phyloP scores from a whole-genome alignment of 139 green algal genomes.

The Tetradesmus lagerheimii region DNA sequence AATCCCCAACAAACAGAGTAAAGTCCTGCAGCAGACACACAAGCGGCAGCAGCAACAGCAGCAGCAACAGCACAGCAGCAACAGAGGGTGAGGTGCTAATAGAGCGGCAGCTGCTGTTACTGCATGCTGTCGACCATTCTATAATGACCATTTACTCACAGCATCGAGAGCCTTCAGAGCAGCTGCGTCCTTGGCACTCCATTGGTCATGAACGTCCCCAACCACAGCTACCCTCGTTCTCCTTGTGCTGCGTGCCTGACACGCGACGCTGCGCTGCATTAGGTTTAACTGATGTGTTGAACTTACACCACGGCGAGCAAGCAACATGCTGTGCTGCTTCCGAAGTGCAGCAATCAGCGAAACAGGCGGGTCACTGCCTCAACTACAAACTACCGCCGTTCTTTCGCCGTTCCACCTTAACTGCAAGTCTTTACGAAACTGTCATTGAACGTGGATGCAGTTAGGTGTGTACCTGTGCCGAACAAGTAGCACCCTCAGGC shows the following conservation, averaged over 20 bases:
- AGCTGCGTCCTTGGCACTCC: conserved; percentile 62
- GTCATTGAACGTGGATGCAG: neutral
- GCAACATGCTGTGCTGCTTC: neutral
- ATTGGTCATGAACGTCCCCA: conserved; percentile 79
- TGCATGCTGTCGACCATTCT: too few relatives aligned
- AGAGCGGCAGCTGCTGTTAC: neutral
- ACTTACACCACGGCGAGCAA: neutral
- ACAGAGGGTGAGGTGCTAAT: neutral
- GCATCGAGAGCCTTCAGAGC: conserved; percentile 47
- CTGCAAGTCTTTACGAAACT: neutral
- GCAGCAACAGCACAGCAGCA: neutral
- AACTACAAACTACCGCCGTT: neutral
- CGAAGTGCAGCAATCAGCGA: neutral
- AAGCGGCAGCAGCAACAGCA: neutral
- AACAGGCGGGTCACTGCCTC: neutral
- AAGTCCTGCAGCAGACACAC: conserved; percentile 51
- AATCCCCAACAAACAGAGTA: conserved; percentile 76
- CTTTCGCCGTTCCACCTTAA: neutral
- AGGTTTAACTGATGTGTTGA: neutral
- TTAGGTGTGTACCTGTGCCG: neutral
- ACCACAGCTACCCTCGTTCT: conserved; percentile 57
- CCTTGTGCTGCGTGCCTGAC: neutral
- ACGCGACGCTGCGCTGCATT: neutral
- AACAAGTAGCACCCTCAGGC: neutral
- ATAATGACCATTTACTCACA: neutral